These are phyloP conservation scores for Mesotaenium endlicherianum DNA, from an alignment of 139 green algal genomes.

Conservation along the genomic window DNA sequence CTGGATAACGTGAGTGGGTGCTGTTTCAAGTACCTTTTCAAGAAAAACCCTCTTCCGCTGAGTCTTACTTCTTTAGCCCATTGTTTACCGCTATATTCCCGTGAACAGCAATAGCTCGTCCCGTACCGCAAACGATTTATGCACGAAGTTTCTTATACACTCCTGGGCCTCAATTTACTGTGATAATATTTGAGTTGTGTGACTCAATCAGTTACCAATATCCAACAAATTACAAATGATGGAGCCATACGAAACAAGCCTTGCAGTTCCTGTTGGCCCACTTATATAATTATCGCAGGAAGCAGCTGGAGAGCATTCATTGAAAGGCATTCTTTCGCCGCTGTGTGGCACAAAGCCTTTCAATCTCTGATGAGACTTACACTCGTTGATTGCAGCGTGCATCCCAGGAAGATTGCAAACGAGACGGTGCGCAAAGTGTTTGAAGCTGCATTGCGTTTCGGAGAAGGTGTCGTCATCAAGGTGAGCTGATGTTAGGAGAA, in stretches of 20 bases:
- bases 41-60: too few relatives aligned
- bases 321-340: too few relatives aligned
- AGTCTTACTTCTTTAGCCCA: too few relatives aligned
- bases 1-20: slow-evolving; percentile 6
- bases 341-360: too few relatives aligned
- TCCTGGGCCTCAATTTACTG: neutral
- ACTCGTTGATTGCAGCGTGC: neutral
- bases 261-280: neutral
- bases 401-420: neutral
- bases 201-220: neutral
- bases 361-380: neutral
- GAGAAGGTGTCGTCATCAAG: neutral
- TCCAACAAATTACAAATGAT: neutral
- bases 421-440: neutral
- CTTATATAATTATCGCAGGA: neutral
- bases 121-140: neutral
- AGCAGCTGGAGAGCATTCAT: neutral
- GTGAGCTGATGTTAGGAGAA: too few relatives aligned
- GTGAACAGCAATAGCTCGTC: neutral
- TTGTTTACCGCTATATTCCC: too few relatives aligned
- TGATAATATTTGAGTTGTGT: neutral
- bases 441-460: neutral
- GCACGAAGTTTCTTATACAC: neutral
- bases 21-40: neutral
- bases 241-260: neutral